These are phyloP conservation scores for Agaricus sinodeliciosus DNA, from an alignment of 768 basidiomycete genomes.

Conservation along the genomic window DNA sequence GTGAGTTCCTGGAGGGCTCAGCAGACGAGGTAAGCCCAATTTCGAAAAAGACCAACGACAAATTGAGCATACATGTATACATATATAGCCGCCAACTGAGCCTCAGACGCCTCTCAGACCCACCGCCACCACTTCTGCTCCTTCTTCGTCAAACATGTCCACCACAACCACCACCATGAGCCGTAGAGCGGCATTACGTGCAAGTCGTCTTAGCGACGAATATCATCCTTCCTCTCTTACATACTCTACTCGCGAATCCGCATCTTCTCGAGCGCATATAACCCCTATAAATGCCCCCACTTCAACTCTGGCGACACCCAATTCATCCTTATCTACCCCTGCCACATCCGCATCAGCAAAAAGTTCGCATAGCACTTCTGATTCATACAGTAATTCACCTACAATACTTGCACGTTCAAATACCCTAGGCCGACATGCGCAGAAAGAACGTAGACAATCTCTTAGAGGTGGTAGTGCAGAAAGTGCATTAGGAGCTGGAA, in stretches of 20 bases:
- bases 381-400: neutral
- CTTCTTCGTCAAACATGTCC: constrained; percentile 18
- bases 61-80: constrained; percentile 12
- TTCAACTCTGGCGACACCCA: constrained; percentile 12
- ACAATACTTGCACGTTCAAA: constrained; percentile 6
- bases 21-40: constrained; percentile 15
- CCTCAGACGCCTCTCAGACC: constrained; percentile 30
- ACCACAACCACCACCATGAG: neutral
- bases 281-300: neutral
- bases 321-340: constrained; percentile 6
- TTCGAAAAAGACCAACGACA: neutral
- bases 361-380: neutral
- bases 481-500: constrained; percentile 44
- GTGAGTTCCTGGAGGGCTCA: constrained; percentile 32
- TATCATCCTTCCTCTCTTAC: constrained; percentile 16
- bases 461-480: constrained; percentile 66
- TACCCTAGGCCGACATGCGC: constrained; percentile 3
- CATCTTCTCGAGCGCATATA: neutral
- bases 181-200: constrained; percentile 13
- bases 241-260: constrained; percentile 2
- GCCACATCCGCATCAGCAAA: neutral
- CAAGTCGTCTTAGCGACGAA: constrained; percentile 17
- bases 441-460: constrained; percentile 45
- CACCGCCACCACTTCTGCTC: constrained; percentile 14
- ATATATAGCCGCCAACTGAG: constrained; percentile 16